Evolutionary conservation across 2,329 filamentous ascomycete species (phyloP), one percentile per base, ranked within the genome.

Genomic region (Ceratocystis papillata): DNA sequence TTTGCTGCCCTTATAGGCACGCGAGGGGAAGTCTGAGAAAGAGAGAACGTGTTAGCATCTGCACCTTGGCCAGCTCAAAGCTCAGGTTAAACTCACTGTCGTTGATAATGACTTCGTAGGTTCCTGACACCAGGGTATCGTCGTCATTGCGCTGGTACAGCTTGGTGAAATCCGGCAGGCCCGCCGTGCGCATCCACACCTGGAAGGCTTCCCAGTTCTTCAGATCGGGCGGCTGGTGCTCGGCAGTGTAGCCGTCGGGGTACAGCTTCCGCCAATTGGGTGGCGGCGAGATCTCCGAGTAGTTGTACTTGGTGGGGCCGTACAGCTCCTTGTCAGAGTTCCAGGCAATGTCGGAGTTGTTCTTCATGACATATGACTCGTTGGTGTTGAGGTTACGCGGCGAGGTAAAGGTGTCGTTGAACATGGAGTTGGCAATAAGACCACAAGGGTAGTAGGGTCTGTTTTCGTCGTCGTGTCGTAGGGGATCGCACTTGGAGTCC

Each of bases 181-280:
- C 94, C 28, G 94, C 94, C 1, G 95, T 96, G 71, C 94, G 86
- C 94, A 99, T 99, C 94, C 94, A 99, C 25, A 97, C 92, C 77
- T 96, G 92, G 75, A 99, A 96, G 55, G 86, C 85, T 75, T 96
- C 88, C 77, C 90, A 87, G 0, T 84, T 77, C 69, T 87, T 81
- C 20, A 97, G 75, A 71, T 94, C 77, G 0, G 91, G 90, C 25
- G 90, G 85, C 1, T 82, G 83, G 63, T 81, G 80, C 0, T 82
- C 77, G 0, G 79, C 74, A 2, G 82, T 86, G 73, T 96, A 96
- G 68, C 82, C 83, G 46, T 87, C 74, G 5, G 86, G 87, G 70
- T 87, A 96, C 67, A 84, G 82, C 12, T 80, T 72, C 20, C 77
- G 74, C 94, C 94, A 99, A 75, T 96, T 95, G 3, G 89, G 91